Evolutionary conservation across 2,329 filamentous ascomycete species (phyloP).

Genomic region (Blastomyces percursus): DNA sequence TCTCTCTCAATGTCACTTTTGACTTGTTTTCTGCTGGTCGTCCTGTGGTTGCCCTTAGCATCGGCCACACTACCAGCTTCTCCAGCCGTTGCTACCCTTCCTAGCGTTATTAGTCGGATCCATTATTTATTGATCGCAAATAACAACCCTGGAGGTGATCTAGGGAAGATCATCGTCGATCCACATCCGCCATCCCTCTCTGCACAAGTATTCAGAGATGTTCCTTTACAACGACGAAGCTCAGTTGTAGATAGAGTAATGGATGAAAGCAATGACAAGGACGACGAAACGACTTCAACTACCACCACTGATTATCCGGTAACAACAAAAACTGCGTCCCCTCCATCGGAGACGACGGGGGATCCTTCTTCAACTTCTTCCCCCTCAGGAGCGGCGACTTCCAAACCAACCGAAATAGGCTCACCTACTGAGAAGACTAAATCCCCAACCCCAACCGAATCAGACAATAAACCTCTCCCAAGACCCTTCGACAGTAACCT

Average conservation of each 20-base stretch:
- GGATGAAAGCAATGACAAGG: not conserved
- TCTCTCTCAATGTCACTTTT: slow-evolving; percentile 8
- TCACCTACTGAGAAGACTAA: slow-evolving; percentile 6
- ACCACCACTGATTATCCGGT: not conserved
- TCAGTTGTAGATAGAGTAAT: not conserved
- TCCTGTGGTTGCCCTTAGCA: slow-evolving; percentile 1
- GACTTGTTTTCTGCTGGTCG: not conserved
- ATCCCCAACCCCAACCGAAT: slow-evolving; percentile 12
- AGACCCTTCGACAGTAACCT: slow-evolving; percentile 57
- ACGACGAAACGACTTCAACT: not conserved
- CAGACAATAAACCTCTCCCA: slow-evolving; percentile 37
- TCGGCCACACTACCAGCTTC: not conserved
- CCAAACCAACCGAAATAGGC: slow-evolving; percentile 7
- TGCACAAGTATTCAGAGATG: not conserved
- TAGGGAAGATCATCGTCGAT: slow-evolving; percentile 17
- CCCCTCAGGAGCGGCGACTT: slow-evolving; percentile 12
- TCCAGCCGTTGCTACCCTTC: not conserved
- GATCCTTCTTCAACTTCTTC: not conserved
- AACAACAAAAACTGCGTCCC: not conserved
- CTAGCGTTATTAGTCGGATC: not conserved
- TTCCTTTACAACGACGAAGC: not conserved
- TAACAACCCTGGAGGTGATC: slow-evolving; percentile 6
- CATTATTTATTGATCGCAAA: not conserved
- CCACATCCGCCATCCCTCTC: not conserved
- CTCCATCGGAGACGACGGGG: not conserved